These are phyloP conservation scores for Flaveria sonorensis DNA, from an alignment of 129 eudicot species.

Conservation along the genomic window DNA sequence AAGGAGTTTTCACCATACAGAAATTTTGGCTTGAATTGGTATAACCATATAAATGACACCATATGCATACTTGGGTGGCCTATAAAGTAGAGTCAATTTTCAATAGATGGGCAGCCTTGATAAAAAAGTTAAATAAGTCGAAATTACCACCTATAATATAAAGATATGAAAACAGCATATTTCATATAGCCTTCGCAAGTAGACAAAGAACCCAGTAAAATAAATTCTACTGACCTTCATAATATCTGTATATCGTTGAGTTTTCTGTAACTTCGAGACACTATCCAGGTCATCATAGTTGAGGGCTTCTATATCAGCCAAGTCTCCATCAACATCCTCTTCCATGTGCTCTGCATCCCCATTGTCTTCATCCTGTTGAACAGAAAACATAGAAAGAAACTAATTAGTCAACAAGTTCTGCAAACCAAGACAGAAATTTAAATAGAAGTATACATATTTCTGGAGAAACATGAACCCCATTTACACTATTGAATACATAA, in stretches of 20 bases:
- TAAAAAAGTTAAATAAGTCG: neutral
- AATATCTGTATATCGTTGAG: slow-evolving; percentile 73
- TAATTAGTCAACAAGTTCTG: neutral
- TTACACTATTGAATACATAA: neutral
- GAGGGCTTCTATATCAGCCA: slow-evolving; percentile 77
- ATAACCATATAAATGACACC: neutral
- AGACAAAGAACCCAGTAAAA: neutral
- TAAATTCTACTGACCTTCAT: slow-evolving; percentile 60
- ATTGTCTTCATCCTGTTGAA: slow-evolving; percentile 52
- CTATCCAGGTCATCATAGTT: slow-evolving; percentile 86
- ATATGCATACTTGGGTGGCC: neutral
- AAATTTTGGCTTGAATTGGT: neutral
- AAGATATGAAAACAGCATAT: neutral
- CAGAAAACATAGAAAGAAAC: neutral
- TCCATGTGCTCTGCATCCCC: slow-evolving; percentile 70
- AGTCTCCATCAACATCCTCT: slow-evolving; percentile 69
- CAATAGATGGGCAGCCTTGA: neutral
- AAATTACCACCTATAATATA: neutral
- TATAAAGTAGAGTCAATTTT: neutral
- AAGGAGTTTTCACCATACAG: neutral
- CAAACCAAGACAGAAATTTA: neutral
- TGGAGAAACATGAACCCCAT: neutral
- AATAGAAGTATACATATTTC: neutral
- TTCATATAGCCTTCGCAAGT: neutral
- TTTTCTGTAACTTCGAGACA: slow-evolving; percentile 74